Percentiles rank a stretch among this genome's conserved stretches.
phyloP scores from a whole-genome alignment of 129 eudicot species.

The Centella asiatica region DNA sequence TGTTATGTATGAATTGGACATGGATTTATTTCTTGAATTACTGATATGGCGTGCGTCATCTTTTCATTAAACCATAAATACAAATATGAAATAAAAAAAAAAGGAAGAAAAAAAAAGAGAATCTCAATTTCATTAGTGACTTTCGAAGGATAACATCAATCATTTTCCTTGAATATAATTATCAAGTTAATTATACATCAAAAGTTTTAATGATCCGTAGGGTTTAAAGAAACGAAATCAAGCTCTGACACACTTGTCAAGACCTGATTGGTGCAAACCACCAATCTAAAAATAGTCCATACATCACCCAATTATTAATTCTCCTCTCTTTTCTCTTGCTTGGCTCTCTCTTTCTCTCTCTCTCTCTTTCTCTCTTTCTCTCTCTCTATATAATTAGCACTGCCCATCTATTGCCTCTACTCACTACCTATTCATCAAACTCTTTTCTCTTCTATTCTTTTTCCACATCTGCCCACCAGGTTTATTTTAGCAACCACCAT shows the following conservation, averaged over 20 bases:
- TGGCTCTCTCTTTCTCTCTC: not conserved
- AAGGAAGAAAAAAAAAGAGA: too few species aligned
- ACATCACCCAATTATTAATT: not conserved
- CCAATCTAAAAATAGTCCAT: not conserved
- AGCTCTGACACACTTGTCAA: not conserved
- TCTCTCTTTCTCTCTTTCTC: too few species aligned
- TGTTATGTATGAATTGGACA: too few species aligned
- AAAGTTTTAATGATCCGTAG: not conserved
- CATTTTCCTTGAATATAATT: too few species aligned
- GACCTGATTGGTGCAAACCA: not conserved
- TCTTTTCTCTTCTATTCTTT: not conserved
- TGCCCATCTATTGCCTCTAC: not conserved
- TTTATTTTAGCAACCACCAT: slow-evolving; percentile 4
- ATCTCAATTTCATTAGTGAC: too few species aligned
- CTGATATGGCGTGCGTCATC: too few species aligned
- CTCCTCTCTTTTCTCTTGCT: not conserved
- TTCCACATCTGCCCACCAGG: not conserved
- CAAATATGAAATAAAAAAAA: too few species aligned
- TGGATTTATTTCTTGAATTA: too few species aligned
- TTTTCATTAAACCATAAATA: too few species aligned
- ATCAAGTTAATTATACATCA: not conserved
- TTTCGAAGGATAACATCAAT: too few species aligned
- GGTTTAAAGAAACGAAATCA: not conserved
- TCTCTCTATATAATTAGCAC: slow-evolving; percentile 8
- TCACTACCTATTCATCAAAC: not conserved